Percentiles rank a stretch among this genome's conserved stretches.
Evolutionary conservation across 2,329 filamentous ascomycete genomes (phyloP).

Genomic region (Calonectria multiphialidica): DNA sequence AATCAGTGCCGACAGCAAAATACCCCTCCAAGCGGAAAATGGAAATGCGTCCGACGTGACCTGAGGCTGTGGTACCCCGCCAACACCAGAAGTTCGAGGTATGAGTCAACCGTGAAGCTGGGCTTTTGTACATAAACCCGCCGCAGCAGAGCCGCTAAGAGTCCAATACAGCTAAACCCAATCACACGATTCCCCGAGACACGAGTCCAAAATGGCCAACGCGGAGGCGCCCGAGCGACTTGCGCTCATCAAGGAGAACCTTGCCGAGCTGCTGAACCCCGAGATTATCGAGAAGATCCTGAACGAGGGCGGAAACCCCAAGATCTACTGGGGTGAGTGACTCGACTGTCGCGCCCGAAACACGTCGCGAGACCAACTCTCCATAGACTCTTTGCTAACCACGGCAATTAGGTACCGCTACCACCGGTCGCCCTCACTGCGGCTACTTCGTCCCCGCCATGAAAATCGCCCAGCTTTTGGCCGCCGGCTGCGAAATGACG

Average conservation of each 20-base stretch:
- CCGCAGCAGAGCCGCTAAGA: background rate
- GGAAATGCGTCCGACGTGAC: slow-evolving; percentile 12
- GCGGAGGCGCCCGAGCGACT: slow-evolving; percentile 67
- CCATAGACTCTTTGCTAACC: background rate
- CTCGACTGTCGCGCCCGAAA: background rate
- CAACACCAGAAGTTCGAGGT: slow-evolving; percentile 18
- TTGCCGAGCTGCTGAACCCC: slow-evolving; percentile 85
- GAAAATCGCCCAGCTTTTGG: slow-evolving; percentile 90
- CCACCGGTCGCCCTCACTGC: slow-evolving; percentile 88
- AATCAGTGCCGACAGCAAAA: background rate
- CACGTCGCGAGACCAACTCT: background rate
- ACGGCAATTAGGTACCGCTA: slow-evolving; percentile 75
- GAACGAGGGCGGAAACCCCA: slow-evolving; percentile 77
- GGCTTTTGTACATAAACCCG: slow-evolving; percentile 6
- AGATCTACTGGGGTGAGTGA: slow-evolving; percentile 83
- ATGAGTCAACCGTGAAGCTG: slow-evolving; percentile 19
- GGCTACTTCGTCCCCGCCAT: slow-evolving; percentile 91
- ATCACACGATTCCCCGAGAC: background rate
- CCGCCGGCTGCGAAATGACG: slow-evolving; percentile 85
- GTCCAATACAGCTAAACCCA: background rate
- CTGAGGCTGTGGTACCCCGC: slow-evolving; percentile 16
- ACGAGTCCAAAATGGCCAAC: slow-evolving; percentile 12
- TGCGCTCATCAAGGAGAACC: slow-evolving; percentile 82
- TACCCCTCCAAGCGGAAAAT: slow-evolving; percentile 21
- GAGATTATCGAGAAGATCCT: slow-evolving; percentile 84